phyloP scores from a whole-genome alignment of 805 yeast genomes.

The Candida nonsorbophila region DNA sequence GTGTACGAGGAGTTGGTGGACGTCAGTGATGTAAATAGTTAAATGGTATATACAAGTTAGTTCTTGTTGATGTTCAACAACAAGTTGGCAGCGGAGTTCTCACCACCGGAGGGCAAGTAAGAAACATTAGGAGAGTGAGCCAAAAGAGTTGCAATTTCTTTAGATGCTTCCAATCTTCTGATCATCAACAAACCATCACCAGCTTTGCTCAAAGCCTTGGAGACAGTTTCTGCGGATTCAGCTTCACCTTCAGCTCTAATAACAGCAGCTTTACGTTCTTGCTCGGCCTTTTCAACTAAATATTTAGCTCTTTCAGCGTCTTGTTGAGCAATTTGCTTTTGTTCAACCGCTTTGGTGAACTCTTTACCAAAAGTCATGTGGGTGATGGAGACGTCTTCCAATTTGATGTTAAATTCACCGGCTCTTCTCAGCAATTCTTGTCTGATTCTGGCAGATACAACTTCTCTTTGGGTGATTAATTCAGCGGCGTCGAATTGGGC shows the following conservation, averaged over 20 bases:
- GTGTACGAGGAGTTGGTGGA: slow-evolving; percentile 29
- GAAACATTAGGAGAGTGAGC: slow-evolving; percentile 82
- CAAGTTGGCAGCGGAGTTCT: slow-evolving; percentile 46
- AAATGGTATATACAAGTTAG: slow-evolving; percentile 26
- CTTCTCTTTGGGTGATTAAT: slow-evolving; percentile 93
- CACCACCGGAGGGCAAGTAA: slow-evolving; percentile 63
- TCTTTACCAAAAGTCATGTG: slow-evolving; percentile 96
- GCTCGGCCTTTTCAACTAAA: slow-evolving; percentile 93
- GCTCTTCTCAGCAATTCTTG: slow-evolving; percentile 82
- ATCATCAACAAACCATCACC: slow-evolving; percentile 94
- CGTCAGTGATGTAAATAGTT: slow-evolving; percentile 18
- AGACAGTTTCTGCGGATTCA: slow-evolving; percentile 92
- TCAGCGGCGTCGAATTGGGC: slow-evolving; percentile 97
- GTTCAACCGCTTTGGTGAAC: slow-evolving; percentile 97
- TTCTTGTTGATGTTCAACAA: slow-evolving; percentile 58
- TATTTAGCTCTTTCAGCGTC: slow-evolving; percentile 97
- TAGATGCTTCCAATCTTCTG: slow-evolving; percentile 93
- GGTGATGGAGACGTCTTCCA: slow-evolving; percentile 96
- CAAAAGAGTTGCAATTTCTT: slow-evolving; percentile 87
- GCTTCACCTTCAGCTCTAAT: slow-evolving; percentile 99
- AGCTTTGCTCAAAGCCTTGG: slow-evolving; percentile 86
- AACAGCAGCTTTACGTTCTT: slow-evolving; percentile 90
- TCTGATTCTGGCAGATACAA: slow-evolving; percentile 84
- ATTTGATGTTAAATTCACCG: slow-evolving; percentile 77
- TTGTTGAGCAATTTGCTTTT: slow-evolving; percentile 98